phyloP scores from a whole-genome alignment of 768 basidiomycete genomes.

The Clitopilus hobsonii region DNA sequence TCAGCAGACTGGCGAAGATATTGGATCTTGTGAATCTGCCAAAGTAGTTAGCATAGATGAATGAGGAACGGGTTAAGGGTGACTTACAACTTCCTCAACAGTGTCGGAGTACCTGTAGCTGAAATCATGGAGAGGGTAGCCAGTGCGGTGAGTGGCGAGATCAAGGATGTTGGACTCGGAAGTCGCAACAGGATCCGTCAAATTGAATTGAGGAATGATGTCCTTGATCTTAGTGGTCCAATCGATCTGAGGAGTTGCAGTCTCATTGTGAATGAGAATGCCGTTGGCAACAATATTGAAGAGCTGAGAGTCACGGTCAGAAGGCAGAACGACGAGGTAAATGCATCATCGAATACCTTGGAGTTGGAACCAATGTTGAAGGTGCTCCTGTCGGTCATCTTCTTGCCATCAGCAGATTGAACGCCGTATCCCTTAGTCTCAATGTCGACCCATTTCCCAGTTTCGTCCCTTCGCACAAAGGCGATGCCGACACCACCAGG shows the following conservation, averaged over 20 bases:
- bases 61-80: background rate
- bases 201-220: slow-evolving; percentile 18
- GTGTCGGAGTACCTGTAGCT: slow-evolving; percentile 5
- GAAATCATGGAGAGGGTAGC: slow-evolving; percentile 18
- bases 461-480: slow-evolving; percentile 6
- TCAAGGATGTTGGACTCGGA: slow-evolving; percentile 16
- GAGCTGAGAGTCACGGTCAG: slow-evolving; percentile 9
- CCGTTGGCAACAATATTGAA: slow-evolving; percentile 19
- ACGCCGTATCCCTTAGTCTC: slow-evolving; percentile 15
- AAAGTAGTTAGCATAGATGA: background rate
- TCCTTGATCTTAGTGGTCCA: slow-evolving; percentile 19
- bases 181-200: slow-evolving; percentile 18
- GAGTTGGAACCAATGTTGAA: slow-evolving; percentile 13
- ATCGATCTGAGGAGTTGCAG: slow-evolving; percentile 12
- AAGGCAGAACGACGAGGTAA: background rate
- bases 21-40: slow-evolving; percentile 12
- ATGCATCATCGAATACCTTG: slow-evolving; percentile 3
- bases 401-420: background rate
- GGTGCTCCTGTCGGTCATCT: background rate
- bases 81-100: slow-evolving; percentile 4
- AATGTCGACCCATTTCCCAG: slow-evolving; percentile 6
- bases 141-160: slow-evolving; percentile 23
- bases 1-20: slow-evolving; percentile 18
- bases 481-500: slow-evolving; percentile 11
- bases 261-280: slow-evolving; percentile 20